phyloP scores from a whole-genome alignment of 2,329 filamentous ascomycete species.

The Ascochyta clinopodiicola region DNA sequence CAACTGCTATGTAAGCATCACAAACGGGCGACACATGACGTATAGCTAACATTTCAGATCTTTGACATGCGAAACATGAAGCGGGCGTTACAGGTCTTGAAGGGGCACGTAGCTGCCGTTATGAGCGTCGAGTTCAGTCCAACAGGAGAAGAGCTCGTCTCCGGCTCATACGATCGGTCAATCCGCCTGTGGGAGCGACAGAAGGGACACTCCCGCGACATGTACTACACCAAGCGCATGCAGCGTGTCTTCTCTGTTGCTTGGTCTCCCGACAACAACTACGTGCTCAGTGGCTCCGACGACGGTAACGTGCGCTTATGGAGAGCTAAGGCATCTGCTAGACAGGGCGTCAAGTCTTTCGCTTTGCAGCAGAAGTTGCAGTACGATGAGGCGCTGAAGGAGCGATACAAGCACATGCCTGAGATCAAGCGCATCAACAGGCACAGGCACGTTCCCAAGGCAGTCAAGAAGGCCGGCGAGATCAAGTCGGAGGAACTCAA shows the following conservation, averaged over 20 bases:
- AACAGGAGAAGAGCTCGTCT: constrained; percentile 91
- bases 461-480: constrained; percentile 93
- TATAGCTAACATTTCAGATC: constrained; percentile 51
- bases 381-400: constrained; percentile 84
- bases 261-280: constrained; percentile 89
- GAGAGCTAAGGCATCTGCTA: constrained; percentile 82
- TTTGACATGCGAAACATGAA: constrained; percentile 95
- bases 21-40: not conserved
- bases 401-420: constrained; percentile 92
- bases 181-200: constrained; percentile 83
- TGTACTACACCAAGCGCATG: constrained; percentile 98
- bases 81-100: constrained; percentile 85
- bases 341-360: constrained; percentile 84
- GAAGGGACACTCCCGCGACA: constrained; percentile 83
- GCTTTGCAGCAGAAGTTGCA: constrained; percentile 87
- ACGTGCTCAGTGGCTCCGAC: constrained; percentile 88
- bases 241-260: constrained; percentile 86
- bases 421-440: constrained; percentile 89
- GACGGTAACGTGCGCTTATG: constrained; percentile 92
- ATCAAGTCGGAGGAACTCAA: constrained; percentile 91
- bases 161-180: constrained; percentile 86
- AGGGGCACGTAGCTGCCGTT: constrained; percentile 88
- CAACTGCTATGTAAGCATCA: constrained; percentile 68
- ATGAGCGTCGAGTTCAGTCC: constrained; percentile 97
- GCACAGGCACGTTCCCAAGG: constrained; percentile 89